A percentile compares a stretch with the other conserved stretches of the same genome.
Conservation (phyloP, 2,329 filamentous ascomycete species). For the Didymella pinodella region DNA sequence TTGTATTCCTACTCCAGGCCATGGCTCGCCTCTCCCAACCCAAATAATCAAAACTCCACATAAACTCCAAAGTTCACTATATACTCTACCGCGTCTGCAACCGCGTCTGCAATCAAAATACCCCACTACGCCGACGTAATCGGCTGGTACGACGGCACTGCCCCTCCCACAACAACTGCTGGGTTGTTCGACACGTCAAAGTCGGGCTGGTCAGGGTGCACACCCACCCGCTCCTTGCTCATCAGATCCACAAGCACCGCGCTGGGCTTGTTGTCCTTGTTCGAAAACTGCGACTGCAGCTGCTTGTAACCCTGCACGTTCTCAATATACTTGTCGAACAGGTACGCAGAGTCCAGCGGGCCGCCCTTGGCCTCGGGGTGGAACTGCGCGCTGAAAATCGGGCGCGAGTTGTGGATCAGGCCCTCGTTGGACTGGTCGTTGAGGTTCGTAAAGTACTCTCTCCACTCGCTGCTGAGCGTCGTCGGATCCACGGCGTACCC, state of each 20-base stretch:
- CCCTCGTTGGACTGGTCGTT: slow-evolving; percentile 98
- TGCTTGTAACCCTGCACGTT: slow-evolving; percentile 90
- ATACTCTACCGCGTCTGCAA: not conserved
- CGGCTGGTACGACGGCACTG: slow-evolving; percentile 44
- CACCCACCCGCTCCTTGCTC: slow-evolving; percentile 92
- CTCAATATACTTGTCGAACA: slow-evolving; percentile 96
- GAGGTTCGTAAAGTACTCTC: slow-evolving; percentile 98
- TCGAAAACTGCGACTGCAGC: slow-evolving; percentile 73
- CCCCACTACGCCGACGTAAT: slow-evolving; percentile 36
- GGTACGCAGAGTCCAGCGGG: slow-evolving; percentile 91
- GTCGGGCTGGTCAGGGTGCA: slow-evolving; percentile 58
- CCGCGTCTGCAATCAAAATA: not conserved
- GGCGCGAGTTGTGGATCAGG: slow-evolving; percentile 93
- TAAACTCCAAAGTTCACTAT: no score
- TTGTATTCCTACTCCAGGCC: no score
- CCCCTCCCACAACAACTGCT: slow-evolving; percentile 38
- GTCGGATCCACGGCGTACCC: slow-evolving; percentile 91
- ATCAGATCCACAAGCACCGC: slow-evolving; percentile 90
- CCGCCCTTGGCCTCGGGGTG: slow-evolving; percentile 98
- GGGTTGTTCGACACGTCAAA: slow-evolving; percentile 41
- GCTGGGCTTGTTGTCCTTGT: slow-evolving; percentile 86
- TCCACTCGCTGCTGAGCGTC: slow-evolving; percentile 85
- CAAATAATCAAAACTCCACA: no score
- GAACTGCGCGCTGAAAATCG: slow-evolving; percentile 99
- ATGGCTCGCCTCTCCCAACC: no score